A percentile compares a stretch with the other conserved stretches of the same genome.
Conservation (phyloP, 2,329 filamentous ascomycete species). For the Microcera coccophila region DNA sequence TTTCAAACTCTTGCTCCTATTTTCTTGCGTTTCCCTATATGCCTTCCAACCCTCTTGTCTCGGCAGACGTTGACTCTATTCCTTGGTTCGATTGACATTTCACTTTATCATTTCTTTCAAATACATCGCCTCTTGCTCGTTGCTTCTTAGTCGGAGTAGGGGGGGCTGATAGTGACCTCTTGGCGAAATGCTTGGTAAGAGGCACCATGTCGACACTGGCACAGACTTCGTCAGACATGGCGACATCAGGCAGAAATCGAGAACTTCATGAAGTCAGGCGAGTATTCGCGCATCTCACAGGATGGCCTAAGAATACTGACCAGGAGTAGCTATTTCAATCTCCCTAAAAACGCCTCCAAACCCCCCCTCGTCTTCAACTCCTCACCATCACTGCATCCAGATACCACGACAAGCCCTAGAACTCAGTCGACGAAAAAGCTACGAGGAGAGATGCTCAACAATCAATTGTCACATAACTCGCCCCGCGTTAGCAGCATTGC, state of each 20-base stretch:
- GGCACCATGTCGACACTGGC: constrained; percentile 16
- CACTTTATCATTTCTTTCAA: no score
- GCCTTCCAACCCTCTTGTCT: no score
- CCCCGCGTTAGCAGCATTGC: constrained; percentile 2
- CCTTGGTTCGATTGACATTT: no score
- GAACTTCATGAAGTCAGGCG: background rate
- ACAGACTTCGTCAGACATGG: constrained; percentile 14
- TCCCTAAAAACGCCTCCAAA: constrained; percentile 18
- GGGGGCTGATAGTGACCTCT: background rate
- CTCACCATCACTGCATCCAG: constrained; percentile 1
- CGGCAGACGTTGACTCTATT: no score
- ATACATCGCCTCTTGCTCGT: no score
- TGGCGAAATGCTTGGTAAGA: background rate
- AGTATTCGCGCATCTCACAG: background rate
- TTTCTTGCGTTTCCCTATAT: no score
- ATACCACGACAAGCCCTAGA: background rate
- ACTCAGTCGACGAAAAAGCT: constrained; percentile 5
- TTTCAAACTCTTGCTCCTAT: no score
- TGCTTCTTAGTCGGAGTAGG: no score
- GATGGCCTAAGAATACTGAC: constrained; percentile 1
- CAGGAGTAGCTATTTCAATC: constrained; percentile 31
- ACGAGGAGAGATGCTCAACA: constrained; percentile 8
- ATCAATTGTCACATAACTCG: constrained; percentile 1
- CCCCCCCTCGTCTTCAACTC: constrained; percentile 15
- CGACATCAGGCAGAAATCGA: constrained; percentile 4